Evolutionary conservation across 2,329 filamentous ascomycete species (phyloP), one percentile per base, ranked within the genome.

Genomic region (Cephalotrichum gorgonifer): DNA sequence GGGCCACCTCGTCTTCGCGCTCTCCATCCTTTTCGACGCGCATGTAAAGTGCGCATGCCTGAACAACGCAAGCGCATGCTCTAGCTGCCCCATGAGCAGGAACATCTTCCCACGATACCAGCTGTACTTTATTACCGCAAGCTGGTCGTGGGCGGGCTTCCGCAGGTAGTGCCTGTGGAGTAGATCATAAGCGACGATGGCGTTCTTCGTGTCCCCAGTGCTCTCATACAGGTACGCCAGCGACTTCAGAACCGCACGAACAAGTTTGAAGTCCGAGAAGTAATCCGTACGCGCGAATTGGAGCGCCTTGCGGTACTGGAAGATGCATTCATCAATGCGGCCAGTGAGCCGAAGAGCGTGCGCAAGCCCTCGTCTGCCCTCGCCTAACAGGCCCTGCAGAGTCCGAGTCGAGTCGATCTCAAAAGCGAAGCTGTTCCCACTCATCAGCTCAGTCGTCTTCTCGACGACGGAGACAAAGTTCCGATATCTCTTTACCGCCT

Each of bases 51-150:
- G 33, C 20, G 48, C 43, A 20, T 46, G 35, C 6, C 30, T 28
- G 30, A 49, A 50, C 31, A 50, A 25, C 26, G 26, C 44, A 2
- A 41, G 14, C 12, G 48, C 48, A 17, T 41, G 22, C 20, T 31
- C 43, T 2, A 39, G 30, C 27, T 45, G n/a, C 6, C 48, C 48
- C 43, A 41, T 43, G 20, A 50, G 43, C 5, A 31, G 43, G 33
- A 50, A 50, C 48, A 50, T 45, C 33, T 38, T 43, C 14, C 48
- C 48, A 9, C 48, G 30, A 25, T 50, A 50, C 43, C 44, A 50
- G 17, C 43, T 43, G 27, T 44, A 50, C 30, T 46, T 45, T 12
- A 50, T 43, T 5, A 31, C 42, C 15, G 43, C 43, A 33, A 42
- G 5, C n/a, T 25, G 15, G 9, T 50, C 43, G 14, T 15, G 12